Percentiles rank a stretch among this genome's conserved stretches.
Evolutionary conservation across 2,329 filamentous ascomycete genomes (phyloP).

Genomic region (Chaetoscypha palmicola): DNA sequence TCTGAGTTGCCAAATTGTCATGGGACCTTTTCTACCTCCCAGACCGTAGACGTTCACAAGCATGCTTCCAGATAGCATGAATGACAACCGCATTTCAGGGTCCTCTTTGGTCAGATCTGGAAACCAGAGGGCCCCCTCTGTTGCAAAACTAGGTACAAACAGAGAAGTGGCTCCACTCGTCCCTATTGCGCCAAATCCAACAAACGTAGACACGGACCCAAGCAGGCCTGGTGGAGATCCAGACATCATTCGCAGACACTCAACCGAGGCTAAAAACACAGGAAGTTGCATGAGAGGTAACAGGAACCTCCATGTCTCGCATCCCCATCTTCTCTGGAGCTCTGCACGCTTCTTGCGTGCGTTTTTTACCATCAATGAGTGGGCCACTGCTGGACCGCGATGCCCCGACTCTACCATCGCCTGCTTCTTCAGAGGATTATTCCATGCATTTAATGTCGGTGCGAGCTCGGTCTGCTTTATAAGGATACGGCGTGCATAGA

Average conservation of each 20-base stretch:
- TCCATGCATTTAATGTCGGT: slow-evolving; percentile 37
- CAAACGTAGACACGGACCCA: slow-evolving; percentile 28
- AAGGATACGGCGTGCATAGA: slow-evolving; percentile 35
- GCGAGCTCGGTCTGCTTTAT: slow-evolving; percentile 36
- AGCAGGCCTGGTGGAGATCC: slow-evolving; percentile 36
- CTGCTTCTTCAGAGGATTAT: slow-evolving; percentile 24
- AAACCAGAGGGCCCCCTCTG: slow-evolving; percentile 56
- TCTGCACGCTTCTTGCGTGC: slow-evolving; percentile 22
- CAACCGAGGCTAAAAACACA: slow-evolving; percentile 40
- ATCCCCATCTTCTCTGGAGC: slow-evolving; percentile 32
- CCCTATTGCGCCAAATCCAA: background rate
- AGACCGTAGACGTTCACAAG: slow-evolving; percentile 37
- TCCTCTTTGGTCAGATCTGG: slow-evolving; percentile 48
- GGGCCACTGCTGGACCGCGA: slow-evolving; percentile 17
- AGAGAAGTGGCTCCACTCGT: slow-evolving; percentile 1
- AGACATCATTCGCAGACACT: slow-evolving; percentile 40
- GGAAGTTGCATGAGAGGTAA: slow-evolving; percentile 36
- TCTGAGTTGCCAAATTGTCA: slow-evolving; percentile 21
- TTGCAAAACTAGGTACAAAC: slow-evolving; percentile 35
- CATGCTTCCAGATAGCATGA: slow-evolving; percentile 41
- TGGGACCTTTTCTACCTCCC: slow-evolving; percentile 5
- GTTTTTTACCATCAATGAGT: slow-evolving; percentile 18
- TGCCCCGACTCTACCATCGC: slow-evolving; percentile 23
- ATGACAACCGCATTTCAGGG: slow-evolving; percentile 41
- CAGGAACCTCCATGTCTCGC: slow-evolving; percentile 31